These are phyloP conservation scores for Cadophora sp. DNA, from an alignment of 2,329 filamentous ascomycete genomes.

Conservation along the genomic window DNA sequence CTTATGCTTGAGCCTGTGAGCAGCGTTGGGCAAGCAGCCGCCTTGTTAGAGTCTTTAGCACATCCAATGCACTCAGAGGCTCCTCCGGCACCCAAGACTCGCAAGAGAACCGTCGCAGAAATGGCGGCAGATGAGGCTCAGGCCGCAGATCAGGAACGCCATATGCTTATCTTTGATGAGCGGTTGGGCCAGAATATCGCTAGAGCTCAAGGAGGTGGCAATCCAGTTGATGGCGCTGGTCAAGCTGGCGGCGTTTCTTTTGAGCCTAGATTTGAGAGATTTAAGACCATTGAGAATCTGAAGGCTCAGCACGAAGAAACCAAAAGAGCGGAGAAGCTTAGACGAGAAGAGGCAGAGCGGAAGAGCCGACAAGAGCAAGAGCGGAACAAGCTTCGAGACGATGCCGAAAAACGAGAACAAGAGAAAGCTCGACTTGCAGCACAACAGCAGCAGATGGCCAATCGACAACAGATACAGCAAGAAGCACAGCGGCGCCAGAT, in stretches of 20 bases:
- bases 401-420: conserved; percentile 42
- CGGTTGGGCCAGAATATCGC: conserved; percentile 68
- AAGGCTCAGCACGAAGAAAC: conserved; percentile 78
- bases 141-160: conserved; percentile 86
- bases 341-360: conserved; percentile 57
- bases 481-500: conserved; percentile 43
- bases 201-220: conserved; percentile 62
- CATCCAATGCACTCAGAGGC: conserved; percentile 80
- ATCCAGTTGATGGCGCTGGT: conserved; percentile 72
- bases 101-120: conserved; percentile 94
- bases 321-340: conserved; percentile 76
- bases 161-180: conserved; percentile 93
- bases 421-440: conserved; percentile 43
- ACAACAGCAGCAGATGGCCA: conserved; percentile 45
- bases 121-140: conserved; percentile 93
- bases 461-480: conserved; percentile 47
- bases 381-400: conserved; percentile 49
- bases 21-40: conserved; percentile 71
- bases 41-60: conserved; percentile 72
- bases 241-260: conserved; percentile 76
- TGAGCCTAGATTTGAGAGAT: conserved; percentile 86
- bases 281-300: conserved; percentile 90
- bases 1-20: conserved; percentile 80
- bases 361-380: conserved; percentile 56
- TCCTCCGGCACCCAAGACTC: conserved; percentile 83